Percentiles rank a stretch among this genome's conserved stretches.
phyloP scores from a whole-genome alignment of 2,329 filamentous ascomycete species.

The Didymella exigua region DNA sequence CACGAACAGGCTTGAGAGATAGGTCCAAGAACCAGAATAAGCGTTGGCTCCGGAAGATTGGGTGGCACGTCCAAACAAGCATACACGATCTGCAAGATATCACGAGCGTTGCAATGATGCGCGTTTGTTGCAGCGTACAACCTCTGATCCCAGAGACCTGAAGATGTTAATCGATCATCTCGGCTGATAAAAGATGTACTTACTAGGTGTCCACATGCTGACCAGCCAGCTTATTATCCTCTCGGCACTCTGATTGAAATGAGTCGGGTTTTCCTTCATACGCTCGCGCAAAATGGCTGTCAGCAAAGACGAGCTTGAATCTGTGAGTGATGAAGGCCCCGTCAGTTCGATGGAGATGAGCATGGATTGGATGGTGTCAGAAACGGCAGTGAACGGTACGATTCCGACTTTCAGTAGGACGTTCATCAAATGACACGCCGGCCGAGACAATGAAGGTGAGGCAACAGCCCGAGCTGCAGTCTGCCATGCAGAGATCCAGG shows the following conservation, averaged over 20 bases:
- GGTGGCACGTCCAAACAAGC: conserved; percentile 66
- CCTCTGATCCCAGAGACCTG: conserved; percentile 62
- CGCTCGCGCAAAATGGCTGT: conserved; percentile 68
- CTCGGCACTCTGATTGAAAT: conserved; percentile 69
- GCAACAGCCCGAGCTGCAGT: conserved; percentile 72
- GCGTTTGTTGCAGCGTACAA: conserved; percentile 69
- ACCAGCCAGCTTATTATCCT: conserved; percentile 82
- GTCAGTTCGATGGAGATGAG: conserved; percentile 79
- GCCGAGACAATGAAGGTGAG: conserved; percentile 72
- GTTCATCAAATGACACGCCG: conserved; percentile 75
- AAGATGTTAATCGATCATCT: conserved; percentile 17
- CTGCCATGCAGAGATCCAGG: conserved; percentile 80
- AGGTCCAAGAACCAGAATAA: conserved; percentile 47
- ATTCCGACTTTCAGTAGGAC: conserved; percentile 69
- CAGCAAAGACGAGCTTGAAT: conserved; percentile 78
- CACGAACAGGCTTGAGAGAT: conserved; percentile 54
- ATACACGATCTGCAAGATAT: conserved; percentile 72
- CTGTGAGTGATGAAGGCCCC: conserved; percentile 78
- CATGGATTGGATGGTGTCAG: conserved; percentile 73
- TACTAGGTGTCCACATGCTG: conserved; percentile 81
- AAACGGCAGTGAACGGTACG: conserved; percentile 69
- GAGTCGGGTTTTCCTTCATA: conserved; percentile 70
- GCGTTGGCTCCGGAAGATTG: conserved; percentile 23
- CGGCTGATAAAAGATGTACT: conserved; percentile 30
- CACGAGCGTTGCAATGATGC: conserved; percentile 66